A percentile compares a stretch with the other conserved stretches of the same genome.
Evolutionary conservation across 1,284 basidiomycete species (phyloP).

Genomic region (Boletus nobilissimus): DNA sequence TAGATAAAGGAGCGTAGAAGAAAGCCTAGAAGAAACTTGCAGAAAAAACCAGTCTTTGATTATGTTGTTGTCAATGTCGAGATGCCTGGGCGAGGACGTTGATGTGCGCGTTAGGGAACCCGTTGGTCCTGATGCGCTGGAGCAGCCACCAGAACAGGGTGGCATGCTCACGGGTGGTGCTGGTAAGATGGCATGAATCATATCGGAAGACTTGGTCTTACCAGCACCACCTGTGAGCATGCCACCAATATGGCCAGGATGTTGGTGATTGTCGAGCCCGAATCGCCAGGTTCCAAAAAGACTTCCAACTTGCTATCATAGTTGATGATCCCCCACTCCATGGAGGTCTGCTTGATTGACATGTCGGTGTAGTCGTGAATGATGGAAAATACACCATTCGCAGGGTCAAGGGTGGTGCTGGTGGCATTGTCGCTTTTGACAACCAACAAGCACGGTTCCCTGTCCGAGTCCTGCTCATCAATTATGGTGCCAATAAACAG

Average conservation of each 20-base stretch:
- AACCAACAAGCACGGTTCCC: conserved; percentile 3
- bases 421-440: conserved; percentile 3
- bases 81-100: not conserved
- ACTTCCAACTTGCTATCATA: not conserved
- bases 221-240: conserved; percentile 5
- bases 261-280: not conserved
- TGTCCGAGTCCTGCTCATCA: not conserved
- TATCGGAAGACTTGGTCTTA: not conserved
- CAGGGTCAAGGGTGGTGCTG: not conserved
- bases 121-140: not conserved
- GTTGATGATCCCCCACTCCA: not conserved
- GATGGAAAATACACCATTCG: not conserved
- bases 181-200: too few relatives aligned
- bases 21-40: too few relatives aligned
- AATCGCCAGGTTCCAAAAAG: conserved; percentile 7
- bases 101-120: not conserved
- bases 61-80: not conserved
- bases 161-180: too few relatives aligned
- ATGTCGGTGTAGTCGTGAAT: not conserved
- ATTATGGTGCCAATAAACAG: not conserved
- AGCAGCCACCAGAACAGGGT: conserved; percentile 11
- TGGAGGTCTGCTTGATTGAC: not conserved
- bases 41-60: not conserved
- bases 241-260: conserved; percentile 3
- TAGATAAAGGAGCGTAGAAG: too few relatives aligned